These are phyloP conservation scores for Solanum hybrid DNA, from an alignment of 305 asterid species.

Conservation along the genomic window DNA sequence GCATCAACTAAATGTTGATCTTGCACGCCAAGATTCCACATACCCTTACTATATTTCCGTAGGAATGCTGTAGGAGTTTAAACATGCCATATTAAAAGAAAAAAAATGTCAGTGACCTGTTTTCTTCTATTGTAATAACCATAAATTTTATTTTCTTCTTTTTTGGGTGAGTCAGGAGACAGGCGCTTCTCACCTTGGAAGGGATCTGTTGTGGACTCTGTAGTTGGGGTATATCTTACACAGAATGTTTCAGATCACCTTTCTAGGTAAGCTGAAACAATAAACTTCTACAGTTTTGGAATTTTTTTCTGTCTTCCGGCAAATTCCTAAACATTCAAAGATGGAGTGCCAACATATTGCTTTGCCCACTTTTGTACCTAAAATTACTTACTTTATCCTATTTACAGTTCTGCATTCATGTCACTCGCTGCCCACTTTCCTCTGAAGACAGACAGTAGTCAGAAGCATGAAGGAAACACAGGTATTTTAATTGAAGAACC, in stretches of 20 bases:
- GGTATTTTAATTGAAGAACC: constrained; percentile 32
- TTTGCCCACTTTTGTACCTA: not conserved
- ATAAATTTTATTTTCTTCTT: not conserved
- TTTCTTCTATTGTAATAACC: not conserved
- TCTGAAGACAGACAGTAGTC: constrained; percentile 23
- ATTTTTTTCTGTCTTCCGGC: not conserved
- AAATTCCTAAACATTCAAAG: constrained; percentile 1
- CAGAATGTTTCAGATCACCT: constrained; percentile 98
- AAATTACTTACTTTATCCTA: not conserved
- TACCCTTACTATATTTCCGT: not conserved
- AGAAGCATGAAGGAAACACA: constrained; percentile 32
- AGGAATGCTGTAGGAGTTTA: not conserved
- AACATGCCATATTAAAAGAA: not conserved
- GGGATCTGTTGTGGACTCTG: constrained; percentile 95
- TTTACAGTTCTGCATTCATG: constrained; percentile 92
- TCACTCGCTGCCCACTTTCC: constrained; percentile 83
- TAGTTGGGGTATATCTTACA: constrained; percentile 92
- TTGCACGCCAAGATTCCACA: not conserved
- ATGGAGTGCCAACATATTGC: not conserved
- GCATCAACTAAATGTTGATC: not conserved
- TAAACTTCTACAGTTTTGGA: not conserved
- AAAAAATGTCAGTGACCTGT: not conserved
- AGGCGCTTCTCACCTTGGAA: constrained; percentile 96
- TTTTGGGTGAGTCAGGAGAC: constrained; percentile 51
- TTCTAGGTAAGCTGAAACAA: constrained; percentile 56